Base-by-base conservation (phyloP, 2,329 filamentous ascomycete genomes). In the Alternaria longipes region DNA sequence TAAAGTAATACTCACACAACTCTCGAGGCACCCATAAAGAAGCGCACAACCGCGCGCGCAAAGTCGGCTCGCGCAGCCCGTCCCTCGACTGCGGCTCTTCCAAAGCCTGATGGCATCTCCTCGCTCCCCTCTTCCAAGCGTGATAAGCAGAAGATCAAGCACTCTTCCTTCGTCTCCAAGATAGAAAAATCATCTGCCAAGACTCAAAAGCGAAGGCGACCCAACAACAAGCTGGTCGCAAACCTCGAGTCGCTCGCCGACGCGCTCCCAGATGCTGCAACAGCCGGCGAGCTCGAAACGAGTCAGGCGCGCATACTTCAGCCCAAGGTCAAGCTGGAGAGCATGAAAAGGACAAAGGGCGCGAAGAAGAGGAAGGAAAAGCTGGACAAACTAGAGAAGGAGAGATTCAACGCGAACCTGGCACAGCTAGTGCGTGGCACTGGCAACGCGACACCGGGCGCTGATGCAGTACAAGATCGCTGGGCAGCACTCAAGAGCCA, bases 401-500 rank as follows among this genome's bases (percentile, higher is more conserved):
- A 93, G 77, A 84, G 94, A 62, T 97, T 98, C 76, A 90, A 89
- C 38, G 87, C 85, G 75, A 97, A 93, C 75, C 84, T 98, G 85
- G 94, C 91, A 18, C 87, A 90, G 78, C 82, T 97, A 82, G 84
- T 85, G n/a, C 65, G 62, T 6, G 65, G 54, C 14, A 59, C 32
- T 45, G 42, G 49, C n/a, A 56, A 24, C 22, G 51, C 44, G 36
- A 58, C 62, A 20, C 52, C 63, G 36, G 57, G 63, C 20, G 54
- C 63, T 12, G 53, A 65, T 32, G 73, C 66, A 36, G 65, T 69
- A 59, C 68, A 66, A 64, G 76, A 71, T 56, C 73, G 91, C 56
- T 97, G 93, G 91, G 91, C 91, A 30, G 92, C 93, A 16, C 77
- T 98, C 78, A 87, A 94, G 70, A 89, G 84, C 9, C 96, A 94